Conservation (phyloP, 1,139 yeast species). For the Zygosaccharomyces sapae region DNA sequence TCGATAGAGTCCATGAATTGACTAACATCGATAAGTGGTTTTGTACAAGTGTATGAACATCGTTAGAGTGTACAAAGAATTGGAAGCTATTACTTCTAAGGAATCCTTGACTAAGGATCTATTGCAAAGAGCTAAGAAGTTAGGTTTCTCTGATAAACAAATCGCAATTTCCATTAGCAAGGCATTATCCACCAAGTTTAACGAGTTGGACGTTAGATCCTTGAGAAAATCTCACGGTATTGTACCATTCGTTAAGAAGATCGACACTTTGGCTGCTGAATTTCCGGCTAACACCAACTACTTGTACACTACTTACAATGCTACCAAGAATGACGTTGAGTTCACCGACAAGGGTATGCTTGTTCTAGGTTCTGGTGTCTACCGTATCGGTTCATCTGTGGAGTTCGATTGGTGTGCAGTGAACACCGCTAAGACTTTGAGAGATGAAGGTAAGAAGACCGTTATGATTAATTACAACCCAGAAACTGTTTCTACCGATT, state of each 20-base stretch:
- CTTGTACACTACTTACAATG: conserved; percentile 93
- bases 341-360: conserved; percentile 89
- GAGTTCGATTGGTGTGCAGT: conserved; percentile 99
- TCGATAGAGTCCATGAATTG: conserved; percentile 84
- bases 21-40: conserved; percentile 96
- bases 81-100: conserved; percentile 60
- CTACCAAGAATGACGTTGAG: conserved; percentile 74
- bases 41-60: conserved; percentile 85
- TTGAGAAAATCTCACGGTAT: conserved; percentile 74
- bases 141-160: conserved; percentile 94
- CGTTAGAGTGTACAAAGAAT: conserved; percentile 78
- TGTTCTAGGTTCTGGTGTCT: conserved; percentile 97
- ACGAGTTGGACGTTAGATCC: conserved; percentile 76
- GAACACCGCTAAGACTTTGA: conserved; percentile 88
- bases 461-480: conserved; percentile 98
- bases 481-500: conserved; percentile 97
- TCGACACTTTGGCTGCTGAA: conserved; percentile 97
- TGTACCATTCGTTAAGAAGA: conserved; percentile 90
- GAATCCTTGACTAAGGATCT: conserved; percentile 60
- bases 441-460: conserved; percentile 83
- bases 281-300: conserved; percentile 97
- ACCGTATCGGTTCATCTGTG: conserved; percentile 96
- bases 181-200: conserved; percentile 21
- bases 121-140: conserved; percentile 77
- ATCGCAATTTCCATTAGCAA: conserved; percentile 71